Evolutionary conservation across 495 filamentous ascomycete species (phyloP).

Genomic region (Aspergillus nidulans): DNA sequence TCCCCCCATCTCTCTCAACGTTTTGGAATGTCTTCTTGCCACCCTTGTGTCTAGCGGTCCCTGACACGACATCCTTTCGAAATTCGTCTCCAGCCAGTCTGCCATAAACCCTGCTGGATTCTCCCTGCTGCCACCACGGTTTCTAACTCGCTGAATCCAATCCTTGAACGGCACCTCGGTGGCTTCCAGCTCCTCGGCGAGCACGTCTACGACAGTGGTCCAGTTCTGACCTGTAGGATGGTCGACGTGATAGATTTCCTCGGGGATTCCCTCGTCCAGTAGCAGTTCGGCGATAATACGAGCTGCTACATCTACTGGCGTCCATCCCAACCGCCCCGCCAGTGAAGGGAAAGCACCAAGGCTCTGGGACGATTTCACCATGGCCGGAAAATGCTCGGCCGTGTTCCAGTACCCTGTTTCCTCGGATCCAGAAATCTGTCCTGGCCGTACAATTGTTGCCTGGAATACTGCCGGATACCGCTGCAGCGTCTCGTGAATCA

Average conservation of each 20-base stretch:
- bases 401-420: slow-evolving; percentile 50
- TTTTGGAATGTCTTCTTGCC: not conserved
- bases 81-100: slow-evolving; percentile 50
- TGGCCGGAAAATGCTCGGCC: slow-evolving; percentile 43
- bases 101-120: slow-evolving; percentile 45
- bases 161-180: slow-evolving; percentile 38
- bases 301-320: slow-evolving; percentile 45
- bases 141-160: slow-evolving; percentile 44
- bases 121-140: slow-evolving; percentile 17
- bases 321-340: slow-evolving; percentile 42
- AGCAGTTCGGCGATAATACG: slow-evolving; percentile 35
- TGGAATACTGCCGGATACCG: slow-evolving; percentile 38
- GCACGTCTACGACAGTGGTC: slow-evolving; percentile 33
- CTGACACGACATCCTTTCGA: slow-evolving; percentile 50
- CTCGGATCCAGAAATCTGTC: slow-evolving; percentile 48
- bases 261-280: slow-evolving; percentile 17
- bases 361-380: slow-evolving; percentile 50
- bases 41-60: slow-evolving; percentile 20
- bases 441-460: slow-evolving; percentile 41
- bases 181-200: slow-evolving; percentile 41
- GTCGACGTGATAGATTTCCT: slow-evolving; percentile 53
- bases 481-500: slow-evolving; percentile 46
- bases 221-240: slow-evolving; percentile 49
- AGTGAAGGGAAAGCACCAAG: slow-evolving; percentile 41
- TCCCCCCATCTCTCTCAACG: slow-evolving; percentile 1